Conservation (phyloP, 176 grass and related monocot species). For the Themeda triandra region DNA sequence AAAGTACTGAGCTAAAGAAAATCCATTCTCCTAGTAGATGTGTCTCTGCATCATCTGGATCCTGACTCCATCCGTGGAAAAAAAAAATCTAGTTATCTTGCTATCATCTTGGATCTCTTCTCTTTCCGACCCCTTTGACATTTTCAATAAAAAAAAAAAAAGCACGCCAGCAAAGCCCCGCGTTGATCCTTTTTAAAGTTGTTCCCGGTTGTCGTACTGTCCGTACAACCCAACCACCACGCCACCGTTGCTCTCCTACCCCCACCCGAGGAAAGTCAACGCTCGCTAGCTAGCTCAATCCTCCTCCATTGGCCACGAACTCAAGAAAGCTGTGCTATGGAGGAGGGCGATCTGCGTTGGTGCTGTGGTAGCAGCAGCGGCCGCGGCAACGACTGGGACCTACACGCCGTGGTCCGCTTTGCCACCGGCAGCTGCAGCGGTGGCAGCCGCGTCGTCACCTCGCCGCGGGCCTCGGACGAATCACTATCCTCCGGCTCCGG, state of each 20-base stretch:
- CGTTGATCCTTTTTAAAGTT: conserved; percentile 14
- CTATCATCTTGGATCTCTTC: no score
- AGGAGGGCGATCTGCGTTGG: conserved; percentile 17
- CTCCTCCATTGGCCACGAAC: neutral
- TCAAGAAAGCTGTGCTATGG: neutral
- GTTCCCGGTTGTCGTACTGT: neutral
- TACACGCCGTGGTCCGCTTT: conserved; percentile 60
- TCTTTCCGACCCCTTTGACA: no score
- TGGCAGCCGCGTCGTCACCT: neutral
- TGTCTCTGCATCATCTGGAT: no score
- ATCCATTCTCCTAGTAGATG: no score
- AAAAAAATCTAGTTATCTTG: no score
- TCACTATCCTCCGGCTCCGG: conserved; percentile 3
- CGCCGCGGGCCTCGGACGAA: neutral
- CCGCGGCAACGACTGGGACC: conserved; percentile 71
- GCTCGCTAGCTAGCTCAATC: conserved; percentile 18
- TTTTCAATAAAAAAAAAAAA: no score
- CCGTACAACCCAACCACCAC: neutral
- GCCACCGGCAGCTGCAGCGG: neutral
- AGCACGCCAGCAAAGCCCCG: no score
- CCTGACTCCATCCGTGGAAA: no score
- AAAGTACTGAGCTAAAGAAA: no score
- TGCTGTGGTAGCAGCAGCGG: conserved; percentile 25
- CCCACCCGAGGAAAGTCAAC: conserved; percentile 51
- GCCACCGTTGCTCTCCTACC: no score